phyloP scores from a whole-genome alignment of 495 filamentous ascomycete species.

The Penicillium dipodomyicola region DNA sequence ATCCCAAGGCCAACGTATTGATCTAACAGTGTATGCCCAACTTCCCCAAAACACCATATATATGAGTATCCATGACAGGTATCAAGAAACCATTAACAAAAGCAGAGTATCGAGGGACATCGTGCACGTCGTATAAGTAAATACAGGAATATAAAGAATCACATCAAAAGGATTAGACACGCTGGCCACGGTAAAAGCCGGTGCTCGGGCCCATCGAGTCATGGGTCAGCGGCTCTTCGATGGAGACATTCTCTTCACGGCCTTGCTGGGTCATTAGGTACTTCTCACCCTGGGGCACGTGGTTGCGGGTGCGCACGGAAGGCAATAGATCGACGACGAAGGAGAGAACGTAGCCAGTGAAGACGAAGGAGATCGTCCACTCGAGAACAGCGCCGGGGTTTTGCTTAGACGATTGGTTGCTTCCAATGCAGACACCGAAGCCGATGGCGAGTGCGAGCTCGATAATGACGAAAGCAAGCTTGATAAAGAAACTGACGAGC shows the following conservation, averaged over 20 bases:
- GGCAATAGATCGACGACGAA: constrained; percentile 88
- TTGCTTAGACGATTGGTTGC: constrained; percentile 38
- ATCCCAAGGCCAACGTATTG: background rate
- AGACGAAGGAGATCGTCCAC: constrained; percentile 87
- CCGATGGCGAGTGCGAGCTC: constrained; percentile 73
- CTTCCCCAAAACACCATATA: background rate
- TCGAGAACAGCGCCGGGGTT: constrained; percentile 63
- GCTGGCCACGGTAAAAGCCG: constrained; percentile 32
- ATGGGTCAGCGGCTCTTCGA: constrained; percentile 41
- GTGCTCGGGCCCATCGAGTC: constrained; percentile 37
- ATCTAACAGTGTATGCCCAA: constrained; percentile 5
- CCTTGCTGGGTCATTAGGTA: constrained; percentile 21
- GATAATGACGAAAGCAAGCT: constrained; percentile 74
- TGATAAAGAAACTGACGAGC: constrained; percentile 75
- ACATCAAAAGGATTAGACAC: constrained; percentile 12
- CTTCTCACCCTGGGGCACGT: constrained; percentile 48
- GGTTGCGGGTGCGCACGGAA: constrained; percentile 62
- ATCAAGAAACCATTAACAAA: background rate
- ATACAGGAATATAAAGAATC: background rate
- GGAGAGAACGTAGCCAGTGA: constrained; percentile 83
- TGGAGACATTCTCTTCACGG: constrained; percentile 17
- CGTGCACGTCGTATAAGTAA: constrained; percentile 5
- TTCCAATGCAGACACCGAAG: constrained; percentile 45
- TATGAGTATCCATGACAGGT: background rate
- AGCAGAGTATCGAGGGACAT: constrained; percentile 6